Evolutionary conservation across 2,329 filamentous ascomycete species (phyloP), one percentile per base, ranked within the genome.

Genomic region (Fusarium sp.): DNA sequence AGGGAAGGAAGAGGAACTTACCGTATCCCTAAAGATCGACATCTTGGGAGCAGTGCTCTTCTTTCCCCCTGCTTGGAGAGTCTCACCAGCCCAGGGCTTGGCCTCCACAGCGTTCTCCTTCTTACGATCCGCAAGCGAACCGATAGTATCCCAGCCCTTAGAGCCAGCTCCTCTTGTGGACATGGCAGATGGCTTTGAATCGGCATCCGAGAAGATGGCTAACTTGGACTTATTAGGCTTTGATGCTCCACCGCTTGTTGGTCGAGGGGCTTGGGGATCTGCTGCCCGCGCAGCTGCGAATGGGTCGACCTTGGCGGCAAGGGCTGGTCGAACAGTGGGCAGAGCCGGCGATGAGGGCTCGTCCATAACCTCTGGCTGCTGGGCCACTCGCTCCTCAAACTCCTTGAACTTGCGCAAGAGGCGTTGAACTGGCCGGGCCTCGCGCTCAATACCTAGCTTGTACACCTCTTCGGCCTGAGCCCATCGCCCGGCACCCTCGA

Each of bases 381-480:
- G 87, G n/a, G 90, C 89, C 14, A 80, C 89, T 67, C 96, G 87
- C 73, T 91, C 86, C 80, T 97, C 90, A 73, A 99, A 99, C 78
- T 98, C 95, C 73, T 89, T 90, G 80, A 93, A 97, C 81, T 97
- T 98, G 76, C 96, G 91, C 61, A 93, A 77, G 69, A 99, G 82
- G 46, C 96, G 87, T 77, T 94, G 90, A 0, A 88, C 86, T 2
- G 96, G 96, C 36, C 92, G 87, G 4, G 96, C 96, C 74, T 96
- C 93, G 42, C 90, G 89, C 78, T 97, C 92, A 58, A 99, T 91
- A 2, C 96, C 96, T 70, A 97, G 83, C 73, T 90, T 90, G 78
- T 96, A 98, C 1, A 99, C 92, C 79, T 99, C 96, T 73, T 97
- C 93, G 0, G 96, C 95, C 79, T 99, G 96, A 20, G 85, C 86